Evolutionary conservation across 83 land plant genomes (phyloP).

Genomic region (Diphasiastrum complanatum): DNA sequence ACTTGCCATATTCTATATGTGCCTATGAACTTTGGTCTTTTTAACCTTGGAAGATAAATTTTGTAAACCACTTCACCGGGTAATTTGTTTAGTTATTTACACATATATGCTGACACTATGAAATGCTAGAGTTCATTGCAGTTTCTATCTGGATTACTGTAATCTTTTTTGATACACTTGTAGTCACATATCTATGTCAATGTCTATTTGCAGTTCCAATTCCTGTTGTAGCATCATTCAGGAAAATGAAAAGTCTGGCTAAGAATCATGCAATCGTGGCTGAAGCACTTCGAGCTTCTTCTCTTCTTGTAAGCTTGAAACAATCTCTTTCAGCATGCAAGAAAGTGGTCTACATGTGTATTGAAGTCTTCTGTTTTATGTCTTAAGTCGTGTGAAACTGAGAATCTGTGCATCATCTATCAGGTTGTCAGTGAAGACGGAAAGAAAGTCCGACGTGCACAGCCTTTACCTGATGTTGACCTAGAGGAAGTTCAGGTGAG

Average conservation of each 20-base stretch:
- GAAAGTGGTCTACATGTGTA: neutral
- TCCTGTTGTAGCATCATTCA: conserved; percentile 58
- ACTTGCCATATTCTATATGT: no score
- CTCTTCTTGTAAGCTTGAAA: conserved; percentile 48
- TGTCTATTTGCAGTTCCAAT: conserved; percentile 63
- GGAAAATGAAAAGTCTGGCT: conserved; percentile 54
- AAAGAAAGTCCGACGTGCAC: conserved; percentile 52
- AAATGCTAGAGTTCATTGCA: no score
- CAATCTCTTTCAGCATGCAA: neutral
- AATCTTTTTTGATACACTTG: no score
- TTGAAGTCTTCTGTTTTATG: conserved; percentile 2
- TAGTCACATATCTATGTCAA: no score
- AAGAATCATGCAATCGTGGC: conserved; percentile 46
- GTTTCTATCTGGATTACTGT: no score
- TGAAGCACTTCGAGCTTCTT: conserved; percentile 45
- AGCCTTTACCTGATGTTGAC: conserved; percentile 43
- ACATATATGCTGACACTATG: no score
- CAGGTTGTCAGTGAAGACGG: conserved; percentile 78
- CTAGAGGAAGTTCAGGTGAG: conserved; percentile 64
- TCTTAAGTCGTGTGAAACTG: neutral
- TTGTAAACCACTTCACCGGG: no score
- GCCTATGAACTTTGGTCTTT: no score
- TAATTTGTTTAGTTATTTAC: no score
- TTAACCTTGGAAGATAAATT: no score
- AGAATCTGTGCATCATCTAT: neutral